phyloP scores from a whole-genome alignment of 306 rosid species.

The Corylus americana region DNA sequence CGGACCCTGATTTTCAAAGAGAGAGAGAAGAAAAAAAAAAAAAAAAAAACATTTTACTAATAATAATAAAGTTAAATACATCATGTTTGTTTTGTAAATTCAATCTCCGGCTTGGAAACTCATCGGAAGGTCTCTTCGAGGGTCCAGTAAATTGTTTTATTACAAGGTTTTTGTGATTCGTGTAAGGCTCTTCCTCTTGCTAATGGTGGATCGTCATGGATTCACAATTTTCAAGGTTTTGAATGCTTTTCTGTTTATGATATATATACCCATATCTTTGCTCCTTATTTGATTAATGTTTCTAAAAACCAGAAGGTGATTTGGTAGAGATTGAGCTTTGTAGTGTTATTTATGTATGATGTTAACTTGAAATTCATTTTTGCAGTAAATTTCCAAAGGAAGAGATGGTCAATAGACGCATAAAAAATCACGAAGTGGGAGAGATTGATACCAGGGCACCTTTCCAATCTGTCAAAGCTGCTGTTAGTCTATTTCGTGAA shows the following conservation, averaged over 20 bases:
- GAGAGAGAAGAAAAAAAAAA: too few relatives aligned
- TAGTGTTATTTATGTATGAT: not conserved
- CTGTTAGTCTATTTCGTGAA: constrained; percentile 81
- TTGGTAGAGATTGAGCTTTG: too few relatives aligned
- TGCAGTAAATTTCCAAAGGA: constrained; percentile 26
- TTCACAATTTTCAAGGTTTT: not conserved
- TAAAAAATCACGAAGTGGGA: constrained; percentile 64
- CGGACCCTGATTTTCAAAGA: not conserved
- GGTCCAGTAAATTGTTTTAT: not conserved
- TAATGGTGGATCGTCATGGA: not conserved
- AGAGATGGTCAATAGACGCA: constrained; percentile 39
- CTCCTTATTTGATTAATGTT: not conserved
- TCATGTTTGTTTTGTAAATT: constrained; percentile 5
- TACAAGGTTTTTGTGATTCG: constrained; percentile 14
- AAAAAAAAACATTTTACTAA: not conserved
- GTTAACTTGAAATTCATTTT: constrained; percentile 19
- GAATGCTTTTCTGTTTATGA: not conserved
- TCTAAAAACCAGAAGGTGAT: not conserved
- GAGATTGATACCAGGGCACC: constrained; percentile 93
- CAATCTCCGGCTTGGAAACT: constrained; percentile 14
- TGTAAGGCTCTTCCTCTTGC: constrained; percentile 15
- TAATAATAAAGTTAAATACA: not conserved
- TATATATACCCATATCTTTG: not conserved
- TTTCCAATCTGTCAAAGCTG: constrained; percentile 97
- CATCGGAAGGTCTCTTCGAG: not conserved